Percentiles rank a stretch among this genome's conserved stretches.
These are phyloP conservation scores for Suillus alpinus DNA, from an alignment of 768 basidiomycete genomes.

Conservation along the genomic window DNA sequence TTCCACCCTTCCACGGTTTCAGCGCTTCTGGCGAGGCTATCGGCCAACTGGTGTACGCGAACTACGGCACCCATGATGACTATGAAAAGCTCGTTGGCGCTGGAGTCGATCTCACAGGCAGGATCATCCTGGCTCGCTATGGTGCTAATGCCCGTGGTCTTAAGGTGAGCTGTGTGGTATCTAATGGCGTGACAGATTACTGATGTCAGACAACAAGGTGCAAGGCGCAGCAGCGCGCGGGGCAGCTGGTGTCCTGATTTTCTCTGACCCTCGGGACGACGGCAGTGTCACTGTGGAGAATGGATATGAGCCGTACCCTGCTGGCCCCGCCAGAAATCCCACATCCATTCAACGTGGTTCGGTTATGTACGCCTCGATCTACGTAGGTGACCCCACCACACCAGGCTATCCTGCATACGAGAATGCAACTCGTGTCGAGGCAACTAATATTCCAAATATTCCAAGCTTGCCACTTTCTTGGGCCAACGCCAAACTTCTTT, in stretches of 20 bases:
- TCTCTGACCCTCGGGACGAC: conserved; percentile 84
- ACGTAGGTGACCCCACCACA: conserved; percentile 81
- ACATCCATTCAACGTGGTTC: conserved; percentile 83
- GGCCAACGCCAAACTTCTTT: conserved; percentile 70
- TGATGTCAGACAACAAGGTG: conserved; percentile 46
- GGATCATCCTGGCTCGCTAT: conserved; percentile 78
- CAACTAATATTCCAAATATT: conserved; percentile 64
- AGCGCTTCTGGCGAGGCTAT: conserved; percentile 73
- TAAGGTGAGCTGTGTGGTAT: conserved; percentile 47
- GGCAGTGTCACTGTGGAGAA: conserved; percentile 74
- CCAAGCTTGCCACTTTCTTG: conserved; percentile 91
- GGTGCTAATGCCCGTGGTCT: conserved; percentile 79
- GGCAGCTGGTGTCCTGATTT: conserved; percentile 75
- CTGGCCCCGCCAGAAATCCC: conserved; percentile 86
- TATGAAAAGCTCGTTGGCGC: conserved; percentile 57
- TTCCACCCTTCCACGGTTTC: conserved; percentile 86
- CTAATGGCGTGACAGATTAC: conserved; percentile 18
- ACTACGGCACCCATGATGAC: conserved; percentile 75
- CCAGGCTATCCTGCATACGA: conserved; percentile 87
- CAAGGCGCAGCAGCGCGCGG: conserved; percentile 83
- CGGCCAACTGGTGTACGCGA: conserved; percentile 72
- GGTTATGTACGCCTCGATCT: conserved; percentile 65
- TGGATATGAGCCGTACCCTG: conserved; percentile 69
- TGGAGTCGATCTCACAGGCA: conserved; percentile 74
- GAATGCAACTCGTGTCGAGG: conserved; percentile 64